These are phyloP conservation scores for Termitomyces sp. DNA, from an alignment of 768 basidiomycete genomes.

Conservation along the genomic window DNA sequence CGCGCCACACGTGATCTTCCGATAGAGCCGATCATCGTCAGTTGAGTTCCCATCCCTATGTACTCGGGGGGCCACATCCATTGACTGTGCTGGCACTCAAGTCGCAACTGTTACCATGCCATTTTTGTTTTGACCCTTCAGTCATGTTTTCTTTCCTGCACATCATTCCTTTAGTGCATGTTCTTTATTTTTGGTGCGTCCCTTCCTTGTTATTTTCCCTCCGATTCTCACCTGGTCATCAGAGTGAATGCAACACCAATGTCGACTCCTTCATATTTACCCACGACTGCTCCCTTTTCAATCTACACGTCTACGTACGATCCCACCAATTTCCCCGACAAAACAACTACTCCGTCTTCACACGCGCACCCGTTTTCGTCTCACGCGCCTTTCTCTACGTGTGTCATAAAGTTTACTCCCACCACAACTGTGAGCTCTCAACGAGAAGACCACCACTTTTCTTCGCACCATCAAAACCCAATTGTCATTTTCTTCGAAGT, in stretches of 20 bases:
- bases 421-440: conserved; percentile 4
- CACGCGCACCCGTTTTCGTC: background rate
- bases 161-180: background rate
- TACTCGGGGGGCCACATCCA: background rate
- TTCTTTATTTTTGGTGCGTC: conserved; percentile 8
- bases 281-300: conserved; percentile 1
- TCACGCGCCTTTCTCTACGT: conserved; percentile 1
- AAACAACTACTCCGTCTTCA: background rate
- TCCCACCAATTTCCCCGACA: conserved; percentile 1
- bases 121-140: background rate
- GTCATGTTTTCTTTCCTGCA: background rate
- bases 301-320: conserved; percentile 3
- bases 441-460: conserved; percentile 8
- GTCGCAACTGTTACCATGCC: background rate
- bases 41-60: background rate
- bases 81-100: background rate
- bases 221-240: background rate
- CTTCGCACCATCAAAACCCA: conserved; percentile 20
- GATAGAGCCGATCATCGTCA: background rate
- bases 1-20: conserved; percentile 1
- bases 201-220: background rate
- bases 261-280: conserved; percentile 7
- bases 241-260: conserved; percentile 13
- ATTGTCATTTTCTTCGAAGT: conserved; percentile 40
- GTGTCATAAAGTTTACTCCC: conserved; percentile 8